These are phyloP conservation scores for Porcisia deanei DNA, from an alignment of 208 protist genomes.

Conservation along the genomic window DNA sequence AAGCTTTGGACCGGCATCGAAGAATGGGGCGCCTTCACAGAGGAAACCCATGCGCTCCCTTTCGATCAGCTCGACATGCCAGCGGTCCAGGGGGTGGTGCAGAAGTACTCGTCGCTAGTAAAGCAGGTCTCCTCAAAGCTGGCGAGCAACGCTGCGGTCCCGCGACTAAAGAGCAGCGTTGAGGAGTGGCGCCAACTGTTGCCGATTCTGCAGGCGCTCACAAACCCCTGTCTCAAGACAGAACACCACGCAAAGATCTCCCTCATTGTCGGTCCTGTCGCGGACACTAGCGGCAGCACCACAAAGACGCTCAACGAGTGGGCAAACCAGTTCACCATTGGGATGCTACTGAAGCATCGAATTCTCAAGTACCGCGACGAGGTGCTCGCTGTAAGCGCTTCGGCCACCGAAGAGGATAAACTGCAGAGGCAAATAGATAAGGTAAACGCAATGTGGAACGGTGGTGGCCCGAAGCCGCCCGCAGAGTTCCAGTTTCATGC, in stretches of 20 bases:
- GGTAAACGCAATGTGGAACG: slow-evolving; percentile 93
- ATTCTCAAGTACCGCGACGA: slow-evolving; percentile 87
- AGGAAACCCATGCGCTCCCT: slow-evolving; percentile 52
- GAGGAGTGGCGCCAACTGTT: slow-evolving; percentile 94
- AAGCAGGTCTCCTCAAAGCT: slow-evolving; percentile 92
- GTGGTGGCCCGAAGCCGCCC: slow-evolving; percentile 88
- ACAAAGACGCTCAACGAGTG: slow-evolving; percentile 77
- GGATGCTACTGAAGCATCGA: slow-evolving; percentile 87
- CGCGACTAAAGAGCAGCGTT: slow-evolving; percentile 80
- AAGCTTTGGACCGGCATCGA: slow-evolving; percentile 84
- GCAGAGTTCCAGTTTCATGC: slow-evolving; percentile 94
- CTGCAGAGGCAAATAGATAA: slow-evolving; percentile 97
- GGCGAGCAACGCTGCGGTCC: slow-evolving; percentile 79
- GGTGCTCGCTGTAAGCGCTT: slow-evolving; percentile 92
- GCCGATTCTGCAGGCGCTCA: slow-evolving; percentile 93
- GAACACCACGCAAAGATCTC: slow-evolving; percentile 84
- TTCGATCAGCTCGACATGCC: slow-evolving; percentile 82
- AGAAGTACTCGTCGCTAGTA: slow-evolving; percentile 85
- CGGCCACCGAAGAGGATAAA: slow-evolving; percentile 96
- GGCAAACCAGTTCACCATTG: slow-evolving; percentile 85
- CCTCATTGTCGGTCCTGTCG: slow-evolving; percentile 66
- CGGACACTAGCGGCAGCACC: slow-evolving; percentile 49
- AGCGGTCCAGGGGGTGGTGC: slow-evolving; percentile 74
- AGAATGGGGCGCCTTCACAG: slow-evolving; percentile 85
- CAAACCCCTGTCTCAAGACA: slow-evolving; percentile 92